A percentile compares a stretch with the other conserved stretches of the same genome.
Conservation (phyloP, 2,329 filamentous ascomycete species). For the Exophiala sp. region DNA sequence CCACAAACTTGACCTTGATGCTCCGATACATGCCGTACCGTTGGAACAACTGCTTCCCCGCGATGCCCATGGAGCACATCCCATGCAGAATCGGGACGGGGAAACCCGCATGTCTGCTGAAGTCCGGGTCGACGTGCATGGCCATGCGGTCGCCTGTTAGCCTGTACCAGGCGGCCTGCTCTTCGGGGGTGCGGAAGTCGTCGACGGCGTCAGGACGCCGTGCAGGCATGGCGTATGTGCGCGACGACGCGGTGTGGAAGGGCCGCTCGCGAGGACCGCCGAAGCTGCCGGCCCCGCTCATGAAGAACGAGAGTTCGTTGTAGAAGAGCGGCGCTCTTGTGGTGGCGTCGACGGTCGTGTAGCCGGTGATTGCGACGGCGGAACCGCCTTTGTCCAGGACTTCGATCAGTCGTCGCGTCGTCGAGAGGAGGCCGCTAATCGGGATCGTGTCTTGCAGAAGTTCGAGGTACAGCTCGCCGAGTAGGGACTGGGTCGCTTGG, state of each 20-base stretch:
- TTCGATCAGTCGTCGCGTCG: constrained; percentile 67
- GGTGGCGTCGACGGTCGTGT: constrained; percentile 76
- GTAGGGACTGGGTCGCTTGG: constrained; percentile 94
- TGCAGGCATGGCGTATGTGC: constrained; percentile 71
- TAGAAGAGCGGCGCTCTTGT: constrained; percentile 91
- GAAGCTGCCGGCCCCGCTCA: constrained; percentile 85
- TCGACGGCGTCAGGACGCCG: constrained; percentile 74
- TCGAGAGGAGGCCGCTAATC: constrained; percentile 54
- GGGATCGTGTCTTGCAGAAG: constrained; percentile 86
- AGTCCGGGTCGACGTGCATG: constrained; percentile 88
- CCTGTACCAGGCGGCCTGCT: constrained; percentile 90
- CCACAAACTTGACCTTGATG: constrained; percentile 87
- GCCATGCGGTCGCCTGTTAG: constrained; percentile 93
- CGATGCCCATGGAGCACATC: constrained; percentile 87
- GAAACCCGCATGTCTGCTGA: constrained; percentile 93
- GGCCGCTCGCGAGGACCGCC: constrained; percentile 72
- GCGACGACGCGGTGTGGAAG: constrained; percentile 74
- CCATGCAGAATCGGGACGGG: constrained; percentile 90
- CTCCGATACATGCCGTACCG: constrained; percentile 79
- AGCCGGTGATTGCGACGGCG: constrained; percentile 74
- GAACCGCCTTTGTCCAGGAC: constrained; percentile 94
- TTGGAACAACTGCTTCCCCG: constrained; percentile 83
- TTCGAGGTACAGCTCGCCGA: constrained; percentile 97
- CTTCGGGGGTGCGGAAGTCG: constrained; percentile 79
- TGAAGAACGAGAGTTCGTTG: constrained; percentile 90